These are phyloP conservation scores for Cornus suecica DNA, from an alignment of 148 eudicot genomes.

Conservation along the genomic window DNA sequence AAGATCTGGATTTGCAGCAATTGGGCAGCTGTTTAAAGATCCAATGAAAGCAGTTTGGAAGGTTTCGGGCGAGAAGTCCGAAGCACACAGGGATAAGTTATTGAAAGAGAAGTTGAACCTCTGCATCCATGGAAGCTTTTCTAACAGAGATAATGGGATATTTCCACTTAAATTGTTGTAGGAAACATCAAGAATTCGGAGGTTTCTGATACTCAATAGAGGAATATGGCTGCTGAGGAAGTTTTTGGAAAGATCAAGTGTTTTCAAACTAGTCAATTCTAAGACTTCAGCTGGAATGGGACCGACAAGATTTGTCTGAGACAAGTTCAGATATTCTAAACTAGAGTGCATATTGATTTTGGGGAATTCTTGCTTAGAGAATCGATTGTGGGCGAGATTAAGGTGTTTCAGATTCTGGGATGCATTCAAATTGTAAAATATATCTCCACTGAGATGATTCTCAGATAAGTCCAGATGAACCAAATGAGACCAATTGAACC, in stretches of 20 bases:
- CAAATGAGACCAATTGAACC: conserved; percentile 46
- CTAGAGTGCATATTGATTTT: conserved; percentile 30
- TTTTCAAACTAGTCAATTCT: conserved; percentile 29
- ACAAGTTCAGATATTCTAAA: conserved; percentile 56
- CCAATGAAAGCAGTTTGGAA: conserved; percentile 51
- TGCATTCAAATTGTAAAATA: conserved; percentile 30
- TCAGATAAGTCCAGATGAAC: conserved; percentile 54
- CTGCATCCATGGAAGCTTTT: conserved; percentile 45
- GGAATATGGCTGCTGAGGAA: conserved; percentile 39
- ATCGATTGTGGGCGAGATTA: conserved; percentile 54
- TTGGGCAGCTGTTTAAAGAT: conserved; percentile 47
- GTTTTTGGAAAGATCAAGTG: conserved; percentile 51
- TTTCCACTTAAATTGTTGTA: conserved; percentile 50
- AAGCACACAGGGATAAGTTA: conserved; percentile 47
- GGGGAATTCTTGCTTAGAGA: conserved; percentile 35
- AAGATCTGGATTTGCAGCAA: conserved; percentile 56
- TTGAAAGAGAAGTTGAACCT: conserved; percentile 61
- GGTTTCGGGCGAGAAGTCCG: conserved; percentile 25
- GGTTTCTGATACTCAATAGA: conserved; percentile 25
- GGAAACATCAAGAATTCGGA: conserved; percentile 52
- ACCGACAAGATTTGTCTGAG: conserved; percentile 44
- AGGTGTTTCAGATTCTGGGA: conserved; percentile 51
- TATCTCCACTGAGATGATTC: conserved; percentile 47
- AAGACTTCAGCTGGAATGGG: conserved; percentile 34
- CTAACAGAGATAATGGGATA: conserved; percentile 33